Base-by-base conservation (phyloP, 495 filamentous ascomycete species). In the Chaetomium tenue region DNA sequence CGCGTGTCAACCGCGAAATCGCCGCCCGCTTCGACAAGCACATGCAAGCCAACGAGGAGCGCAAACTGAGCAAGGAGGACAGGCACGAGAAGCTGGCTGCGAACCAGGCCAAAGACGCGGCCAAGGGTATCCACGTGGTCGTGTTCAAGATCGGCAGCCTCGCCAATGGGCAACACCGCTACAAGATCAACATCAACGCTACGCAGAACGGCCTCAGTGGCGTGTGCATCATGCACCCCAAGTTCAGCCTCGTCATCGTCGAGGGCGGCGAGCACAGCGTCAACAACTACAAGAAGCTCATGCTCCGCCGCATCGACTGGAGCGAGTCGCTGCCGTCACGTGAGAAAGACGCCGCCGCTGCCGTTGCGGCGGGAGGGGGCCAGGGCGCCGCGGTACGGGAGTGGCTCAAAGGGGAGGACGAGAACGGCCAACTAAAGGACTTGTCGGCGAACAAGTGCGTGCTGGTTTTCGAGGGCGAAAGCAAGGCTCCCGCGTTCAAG, bases 261-360 rank as follows among this genome's bases (percentile, higher is more conserved):
- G 94, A 99, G 73, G 93, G 93, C 26, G 94, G 94, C 59, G 81
- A 85, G 60, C 87, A 92, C 71, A 87, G 87, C 42, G 88, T 92
- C 74, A 86, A 83, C 39, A 84, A 86, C 57, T 98, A 96, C 79
- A 89, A 88, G 70, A 95, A 77, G 74, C 78, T 98, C 30, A 92
- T 98, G 90, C 77, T 93, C 23, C 87, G 95, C 63, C 91, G 94
- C 18, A 92, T 98, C 69, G 87, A 93, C 72, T 99, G 94, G 94
- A 90, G 88, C 3, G 93, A 98, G 73, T 93, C 96, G 63, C 83
- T 86, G 4, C 85, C 87, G 3, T 88, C 93, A 1, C 80, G 81
- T 56, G 82, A 87, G 20, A 77, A 73, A 63, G 82, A 84, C 50
- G 79, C 55, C 4, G 39, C 40, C 4, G 33, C 26, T 0, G 22